Base-by-base conservation (phyloP, 495 filamentous ascomycete genomes). In the Penicillium flavigenum region DNA sequence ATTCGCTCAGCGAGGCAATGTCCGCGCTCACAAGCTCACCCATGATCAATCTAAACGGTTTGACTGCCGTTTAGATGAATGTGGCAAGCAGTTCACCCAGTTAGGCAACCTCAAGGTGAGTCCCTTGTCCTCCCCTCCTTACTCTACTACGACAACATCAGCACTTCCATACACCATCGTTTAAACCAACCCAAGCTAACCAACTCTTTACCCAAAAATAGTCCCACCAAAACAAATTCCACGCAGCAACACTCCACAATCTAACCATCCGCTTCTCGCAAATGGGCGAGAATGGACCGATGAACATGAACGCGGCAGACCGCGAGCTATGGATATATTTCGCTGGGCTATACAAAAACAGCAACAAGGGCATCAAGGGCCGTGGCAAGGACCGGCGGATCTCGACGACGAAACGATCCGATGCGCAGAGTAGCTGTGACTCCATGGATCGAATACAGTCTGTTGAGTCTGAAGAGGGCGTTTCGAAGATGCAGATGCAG, bases 221-320 rank as follows among this genome's bases (percentile, higher is more conserved):
- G 91, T 92, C 86, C 20, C 93, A 98, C 68, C 92, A 96, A 69
- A 97, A 98, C 71, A 91, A 89, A 59, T 98, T 94, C 66, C 93
- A 98, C 68, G 77, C 82, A 22, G 68, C 81, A 8, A 88, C 89
- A 1, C 79, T 98, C 27, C 80, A 81, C 36, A 72, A 81, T n/a
- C 74, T 96, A 46, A 95, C 89, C 4, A 56, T 76, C 29, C 89
- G 85, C 65, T 95, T 97, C 67, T 83, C 86, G 4, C 78, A 78
- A 54, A 75, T 90, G 49, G 72, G 74, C 11, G 81, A 88, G 46
- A 80, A 79, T 5, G 82, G 86, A 32, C 73, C 79, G 8, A 84
- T 93, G 52, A 79, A 81, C 6, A 84, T 93, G 53, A 79, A 81
- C 5, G 70, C 78, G 2, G 77, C 83, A 38, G 93, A 98, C 61